Evolutionary conservation across 495 filamentous ascomycete species (phyloP), one percentile per base, ranked within the genome.

Genomic region (Penicillium chermesinum): DNA sequence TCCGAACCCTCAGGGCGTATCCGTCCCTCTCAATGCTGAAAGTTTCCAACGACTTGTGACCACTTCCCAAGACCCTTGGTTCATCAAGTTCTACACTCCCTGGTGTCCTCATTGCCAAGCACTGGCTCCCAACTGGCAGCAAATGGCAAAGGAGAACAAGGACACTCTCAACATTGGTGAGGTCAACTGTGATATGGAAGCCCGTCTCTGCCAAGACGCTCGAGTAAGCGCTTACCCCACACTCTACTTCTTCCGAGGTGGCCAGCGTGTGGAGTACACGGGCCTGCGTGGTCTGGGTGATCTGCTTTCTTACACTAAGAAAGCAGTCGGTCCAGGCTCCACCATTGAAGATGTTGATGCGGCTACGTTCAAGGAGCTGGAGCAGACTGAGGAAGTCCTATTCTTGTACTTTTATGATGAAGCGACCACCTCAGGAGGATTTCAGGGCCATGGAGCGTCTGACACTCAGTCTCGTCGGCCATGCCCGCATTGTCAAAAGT

Each of bases 331-430:
- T 18, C 74, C 89, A 35, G 77, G 83, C n/a, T 74, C 77, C 27
- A 87, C 86, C 18, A 80, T 98, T 18, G 77, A 79, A 42, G 84
- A 97, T 57, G 83, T 97, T 4, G 83, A 90, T 64, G 79, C 80
- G 14, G 75, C 76, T 15, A 73, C 79, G 8, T 89, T 96, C 61
- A 83, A 89, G 65, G 83, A 83, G 51, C 69, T 98, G 57, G 94
- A 97, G 67, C 80, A 94, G 75, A 91, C 83, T 43, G 86, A 96
- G 55, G 91, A 96, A 46, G 93, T 98, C 50, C 83, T 96, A 37
- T 98, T 98, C 63, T 65, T 96, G 55, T 98, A 96, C 69, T 91
- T 97, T 65, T 97, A 95, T 66, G 94, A 98, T 60, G 82, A 93
- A 47, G 93, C 93, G 20, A 96, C 93, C 2, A 91, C 88, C 0